phyloP scores from a whole-genome alignment of 2,329 filamentous ascomycete genomes.

The Monascus ruber region DNA sequence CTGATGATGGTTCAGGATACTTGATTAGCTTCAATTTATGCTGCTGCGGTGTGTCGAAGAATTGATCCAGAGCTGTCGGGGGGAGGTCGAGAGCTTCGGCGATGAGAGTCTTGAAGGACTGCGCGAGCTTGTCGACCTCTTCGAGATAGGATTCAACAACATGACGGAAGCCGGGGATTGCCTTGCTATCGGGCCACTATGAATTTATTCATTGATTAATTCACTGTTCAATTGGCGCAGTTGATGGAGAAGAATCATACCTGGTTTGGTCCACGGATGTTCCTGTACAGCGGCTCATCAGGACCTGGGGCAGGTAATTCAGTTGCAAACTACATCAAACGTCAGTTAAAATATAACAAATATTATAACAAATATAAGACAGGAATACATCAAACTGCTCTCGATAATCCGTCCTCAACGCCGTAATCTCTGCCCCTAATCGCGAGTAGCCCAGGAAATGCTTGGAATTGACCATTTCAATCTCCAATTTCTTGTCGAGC shows the following conservation, averaged over 20 bases:
- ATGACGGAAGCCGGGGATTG: constrained; percentile 20
- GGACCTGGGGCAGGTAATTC: constrained; percentile 23
- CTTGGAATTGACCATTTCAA: constrained; percentile 33
- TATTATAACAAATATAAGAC: background rate
- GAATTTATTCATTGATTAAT: background rate
- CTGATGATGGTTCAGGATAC: constrained; percentile 28
- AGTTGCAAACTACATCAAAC: constrained; percentile 20
- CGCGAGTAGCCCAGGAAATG: constrained; percentile 27
- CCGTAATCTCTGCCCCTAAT: constrained; percentile 24
- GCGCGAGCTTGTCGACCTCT: constrained; percentile 14
- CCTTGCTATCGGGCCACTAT: constrained; percentile 23
- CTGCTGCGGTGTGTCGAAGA: constrained; percentile 23
- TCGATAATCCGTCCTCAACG: constrained; percentile 20
- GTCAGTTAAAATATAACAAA: background rate
- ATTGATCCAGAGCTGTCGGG: constrained; percentile 16
- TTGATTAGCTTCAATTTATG: constrained; percentile 31
- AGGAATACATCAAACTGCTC: constrained; percentile 24
- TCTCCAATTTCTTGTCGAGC: constrained; percentile 36
- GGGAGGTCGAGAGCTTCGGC: constrained; percentile 23
- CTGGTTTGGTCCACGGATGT: constrained; percentile 26
- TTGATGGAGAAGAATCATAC: constrained; percentile 5
- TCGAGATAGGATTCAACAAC: constrained; percentile 19
- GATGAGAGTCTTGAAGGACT: constrained; percentile 17
- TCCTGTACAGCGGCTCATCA: constrained; percentile 23
- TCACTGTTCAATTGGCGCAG: background rate